Evolutionary conservation across 306 rosid species (phyloP).

Genomic region (Macrotyloma uniflorum): DNA sequence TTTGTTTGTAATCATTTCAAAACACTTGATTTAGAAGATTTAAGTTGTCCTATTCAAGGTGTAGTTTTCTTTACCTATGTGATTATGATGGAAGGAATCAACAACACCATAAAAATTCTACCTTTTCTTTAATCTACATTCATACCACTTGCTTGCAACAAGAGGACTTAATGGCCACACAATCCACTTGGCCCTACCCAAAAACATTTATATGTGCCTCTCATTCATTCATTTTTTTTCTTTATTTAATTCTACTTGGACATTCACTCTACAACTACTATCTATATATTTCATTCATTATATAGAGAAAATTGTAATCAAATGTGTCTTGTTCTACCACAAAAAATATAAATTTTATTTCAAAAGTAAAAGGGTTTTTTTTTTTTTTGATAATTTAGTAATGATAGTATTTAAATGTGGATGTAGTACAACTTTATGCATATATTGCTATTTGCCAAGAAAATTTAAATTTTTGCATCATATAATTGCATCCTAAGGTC

Average conservation of each 20-base stretch:
- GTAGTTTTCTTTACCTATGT: neutral
- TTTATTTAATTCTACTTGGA: neutral
- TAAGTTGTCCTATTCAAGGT: neutral
- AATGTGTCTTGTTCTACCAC: neutral
- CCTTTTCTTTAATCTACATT: neutral
- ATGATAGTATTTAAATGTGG: neutral
- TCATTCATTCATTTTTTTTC: neutral
- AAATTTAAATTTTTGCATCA: neutral
- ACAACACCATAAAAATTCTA: neutral
- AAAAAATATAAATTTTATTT: neutral
- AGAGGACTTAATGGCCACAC: neutral
- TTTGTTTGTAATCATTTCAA: constrained; percentile 13
- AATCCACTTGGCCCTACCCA: constrained; percentile 7
- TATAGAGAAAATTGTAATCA: neutral
- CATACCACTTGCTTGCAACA: neutral
- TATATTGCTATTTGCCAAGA: neutral
- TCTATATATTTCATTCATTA: neutral
- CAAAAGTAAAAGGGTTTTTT: neutral
- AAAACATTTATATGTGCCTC: neutral
- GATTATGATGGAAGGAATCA: constrained; percentile 12
- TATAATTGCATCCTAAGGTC: neutral
- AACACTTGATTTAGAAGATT: neutral
- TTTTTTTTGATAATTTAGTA: neutral
- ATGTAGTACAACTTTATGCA: neutral
- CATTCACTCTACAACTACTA: neutral